Base-by-base conservation (phyloP, 192 early-diverging fungal species). In the Rhizoclosmatium globosum region DNA sequence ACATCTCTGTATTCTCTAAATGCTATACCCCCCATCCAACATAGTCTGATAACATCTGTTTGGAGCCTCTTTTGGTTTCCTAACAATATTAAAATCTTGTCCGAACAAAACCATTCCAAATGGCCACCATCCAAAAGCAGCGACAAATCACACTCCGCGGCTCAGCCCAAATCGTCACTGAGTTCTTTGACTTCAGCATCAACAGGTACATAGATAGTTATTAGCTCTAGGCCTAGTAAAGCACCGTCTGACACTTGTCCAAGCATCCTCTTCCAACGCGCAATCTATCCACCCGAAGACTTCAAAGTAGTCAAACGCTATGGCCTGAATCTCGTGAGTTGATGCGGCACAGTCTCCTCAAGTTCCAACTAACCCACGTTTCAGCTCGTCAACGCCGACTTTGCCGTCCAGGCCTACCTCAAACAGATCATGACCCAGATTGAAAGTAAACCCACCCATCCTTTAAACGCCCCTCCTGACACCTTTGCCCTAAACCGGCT, bases 191-290 rank as follows among this genome's bases (percentile, higher is more conserved):
- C 79, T 94, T 91, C 60, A 87, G 92, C 56, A 87, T 95, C 66
- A 95, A 94, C 85, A 94, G 91, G 92, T 92, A 62, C 31, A 17
- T 21, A 17, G 6, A 53, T 53, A 7, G 9, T 13, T 17, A n/a
- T n/a, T n/a, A n/a, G n/a, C n/a, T n/a, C n/a, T n/a, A n/a, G n/a
- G n/a, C n/a, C n/a, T n/a, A n/a, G n/a, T n/a, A n/a, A n/a, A n/a
- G n/a, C n/a, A n/a, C n/a, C n/a, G 21, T 56, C 19, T 38, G 17
- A 6, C 50, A 57, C 7, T 13, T 2, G 7, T 17, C 15, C 15
- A 66, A 95, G 94, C 79, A 94, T 99, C 42, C 88, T 99, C 41
- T 97, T 93, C 79, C 95, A 96, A 81, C 92, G 97, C 56, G 95
- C 92, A 7, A 82, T 99, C n/a, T 99, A 97, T 80, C 92, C 95